A percentile compares a stretch with the other conserved stretches of the same genome.
Evolutionary conservation across 1,284 basidiomycete species (phyloP).

Genomic region (Leccinum pachyderme): DNA sequence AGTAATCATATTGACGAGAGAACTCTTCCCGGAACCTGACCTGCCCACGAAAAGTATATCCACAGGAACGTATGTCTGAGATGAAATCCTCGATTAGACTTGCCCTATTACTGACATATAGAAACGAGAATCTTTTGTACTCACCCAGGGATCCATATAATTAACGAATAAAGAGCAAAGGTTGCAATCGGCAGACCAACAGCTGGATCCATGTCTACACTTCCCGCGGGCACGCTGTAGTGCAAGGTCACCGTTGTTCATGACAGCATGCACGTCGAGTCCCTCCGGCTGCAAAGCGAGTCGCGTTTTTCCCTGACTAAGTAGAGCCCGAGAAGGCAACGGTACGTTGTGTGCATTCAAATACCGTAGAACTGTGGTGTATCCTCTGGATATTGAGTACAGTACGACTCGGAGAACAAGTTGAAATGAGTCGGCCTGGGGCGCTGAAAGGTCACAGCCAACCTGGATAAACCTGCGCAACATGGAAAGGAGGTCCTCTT

Average conservation of each 20-base stretch:
- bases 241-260: not conserved
- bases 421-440: not conserved
- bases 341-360: not conserved
- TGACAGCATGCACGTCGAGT: not conserved
- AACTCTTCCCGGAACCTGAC: not conserved
- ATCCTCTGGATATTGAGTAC: not conserved
- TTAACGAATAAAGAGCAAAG: not conserved
- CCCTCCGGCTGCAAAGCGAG: not conserved
- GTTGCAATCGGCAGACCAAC: not conserved
- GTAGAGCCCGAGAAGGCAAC: not conserved
- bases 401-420: not conserved
- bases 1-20: not conserved
- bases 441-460: not conserved
- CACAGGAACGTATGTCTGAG: not conserved
- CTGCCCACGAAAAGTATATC: not conserved
- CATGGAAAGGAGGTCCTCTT: not conserved
- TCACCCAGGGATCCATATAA: not conserved
- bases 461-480: conserved; percentile 2
- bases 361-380: not conserved
- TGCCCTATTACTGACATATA: fast-evolving
- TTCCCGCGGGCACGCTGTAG: not conserved
- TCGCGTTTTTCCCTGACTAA: not conserved
- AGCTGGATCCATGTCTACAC: not conserved
- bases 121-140: not conserved
- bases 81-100: not conserved